phyloP scores from a whole-genome alignment of 768 basidiomycete species.

The Lyophyllum semitale region DNA sequence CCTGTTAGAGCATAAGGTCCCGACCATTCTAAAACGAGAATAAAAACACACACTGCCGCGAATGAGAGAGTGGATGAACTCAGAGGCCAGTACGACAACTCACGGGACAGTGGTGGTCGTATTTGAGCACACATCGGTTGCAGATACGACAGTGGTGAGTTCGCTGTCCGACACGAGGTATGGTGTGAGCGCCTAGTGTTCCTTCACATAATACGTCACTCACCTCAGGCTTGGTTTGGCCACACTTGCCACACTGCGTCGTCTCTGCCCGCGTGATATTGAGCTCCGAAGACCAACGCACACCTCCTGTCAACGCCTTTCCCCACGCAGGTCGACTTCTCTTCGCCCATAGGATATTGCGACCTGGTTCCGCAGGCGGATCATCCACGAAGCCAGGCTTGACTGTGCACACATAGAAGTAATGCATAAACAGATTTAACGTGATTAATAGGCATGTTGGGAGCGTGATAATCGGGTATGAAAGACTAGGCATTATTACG shows the following conservation, averaged over 20 bases:
- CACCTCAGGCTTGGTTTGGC: conserved; percentile 76
- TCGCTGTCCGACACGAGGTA: conserved; percentile 48
- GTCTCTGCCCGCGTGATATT: conserved; percentile 55
- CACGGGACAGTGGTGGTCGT: conserved; percentile 90
- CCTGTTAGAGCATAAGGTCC: conserved; percentile 43
- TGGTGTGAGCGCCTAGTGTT: not conserved
- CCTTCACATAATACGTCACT: conserved; percentile 19
- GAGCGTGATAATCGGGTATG: conserved; percentile 56
- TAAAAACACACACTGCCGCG: conserved; percentile 39
- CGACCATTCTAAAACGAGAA: not conserved
- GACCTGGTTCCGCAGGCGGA: conserved; percentile 40
- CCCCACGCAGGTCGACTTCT: conserved; percentile 27
- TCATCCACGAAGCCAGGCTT: conserved; percentile 81
- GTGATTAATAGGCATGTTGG: conserved; percentile 78
- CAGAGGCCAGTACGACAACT: conserved; percentile 32
- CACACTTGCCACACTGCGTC: conserved; percentile 72
- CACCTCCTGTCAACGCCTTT: conserved; percentile 38
- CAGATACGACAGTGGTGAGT: conserved; percentile 94
- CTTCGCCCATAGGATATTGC: conserved; percentile 60
- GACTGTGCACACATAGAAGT: conserved; percentile 82
- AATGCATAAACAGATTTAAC: conserved; percentile 77
- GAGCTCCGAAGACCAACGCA: conserved; percentile 50
- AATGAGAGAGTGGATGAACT: conserved; percentile 7
- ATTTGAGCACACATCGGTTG: conserved; percentile 86
- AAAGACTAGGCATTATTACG: conserved; percentile 69